A percentile compares a stretch with the other conserved stretches of the same genome.
Evolutionary conservation across 305 asterid species (phyloP).

Genomic region (Euphrasia arctica): DNA sequence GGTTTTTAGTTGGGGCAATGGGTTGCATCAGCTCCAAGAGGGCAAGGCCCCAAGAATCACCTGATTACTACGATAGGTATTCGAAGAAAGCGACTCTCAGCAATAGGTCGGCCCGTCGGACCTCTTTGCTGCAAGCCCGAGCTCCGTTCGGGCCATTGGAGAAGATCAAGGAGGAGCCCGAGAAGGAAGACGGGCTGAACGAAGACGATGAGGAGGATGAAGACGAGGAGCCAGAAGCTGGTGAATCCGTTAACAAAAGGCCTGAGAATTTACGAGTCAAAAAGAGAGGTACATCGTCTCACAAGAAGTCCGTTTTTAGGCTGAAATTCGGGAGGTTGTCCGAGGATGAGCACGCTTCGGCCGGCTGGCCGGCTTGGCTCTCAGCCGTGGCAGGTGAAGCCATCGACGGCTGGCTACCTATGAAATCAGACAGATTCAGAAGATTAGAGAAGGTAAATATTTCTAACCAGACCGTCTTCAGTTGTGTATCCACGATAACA

Average conservation of each 20-base stretch:
- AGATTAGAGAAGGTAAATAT: slow-evolving; percentile 73
- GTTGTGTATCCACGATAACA: no score
- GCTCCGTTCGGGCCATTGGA: slow-evolving; percentile 53
- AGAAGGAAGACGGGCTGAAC: slow-evolving; percentile 38
- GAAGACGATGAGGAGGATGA: slow-evolving; percentile 27
- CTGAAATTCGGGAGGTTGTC: slow-evolving; percentile 68
- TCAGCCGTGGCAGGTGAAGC: slow-evolving; percentile 91
- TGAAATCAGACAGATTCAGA: slow-evolving; percentile 64
- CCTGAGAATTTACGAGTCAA: not conserved
- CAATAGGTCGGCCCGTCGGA: slow-evolving; percentile 23
- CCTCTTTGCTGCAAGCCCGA: slow-evolving; percentile 30
- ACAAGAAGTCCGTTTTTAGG: slow-evolving; percentile 47
- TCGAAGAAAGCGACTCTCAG: slow-evolving; percentile 17
- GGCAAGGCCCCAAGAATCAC: slow-evolving; percentile 42
- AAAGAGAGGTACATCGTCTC: slow-evolving; percentile 31
- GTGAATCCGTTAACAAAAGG: slow-evolving; percentile 16
- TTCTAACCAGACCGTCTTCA: no score
- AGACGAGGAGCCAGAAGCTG: slow-evolving; percentile 18
- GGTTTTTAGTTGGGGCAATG: slow-evolving; percentile 84
- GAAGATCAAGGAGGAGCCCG: slow-evolving; percentile 83
- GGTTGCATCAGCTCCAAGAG: slow-evolving; percentile 96
- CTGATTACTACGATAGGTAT: no score
- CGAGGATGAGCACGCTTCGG: slow-evolving; percentile 71
- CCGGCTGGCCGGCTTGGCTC: slow-evolving; percentile 97
- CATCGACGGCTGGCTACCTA: slow-evolving; percentile 85